Evolutionary conservation across 805 yeast species (phyloP).

Genomic region (Scheffersomyces ergatensis): DNA sequence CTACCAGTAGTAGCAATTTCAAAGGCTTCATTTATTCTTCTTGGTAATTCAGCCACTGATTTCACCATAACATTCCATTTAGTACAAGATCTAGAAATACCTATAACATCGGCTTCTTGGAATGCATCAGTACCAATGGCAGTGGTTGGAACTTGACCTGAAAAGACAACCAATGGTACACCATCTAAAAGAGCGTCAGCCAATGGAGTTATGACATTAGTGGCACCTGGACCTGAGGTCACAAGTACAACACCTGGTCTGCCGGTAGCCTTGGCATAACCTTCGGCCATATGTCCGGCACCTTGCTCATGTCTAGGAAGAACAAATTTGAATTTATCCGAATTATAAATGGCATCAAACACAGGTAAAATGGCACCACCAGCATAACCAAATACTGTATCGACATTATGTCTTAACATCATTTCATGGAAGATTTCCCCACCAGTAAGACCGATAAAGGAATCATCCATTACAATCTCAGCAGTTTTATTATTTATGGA

Average conservation of each 20-base stretch:
- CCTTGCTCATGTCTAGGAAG: constrained; percentile 98
- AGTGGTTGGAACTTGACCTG: constrained; percentile 95
- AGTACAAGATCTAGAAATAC: constrained; percentile 95
- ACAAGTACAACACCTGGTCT: constrained; percentile 97
- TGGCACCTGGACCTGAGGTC: constrained; percentile 99
- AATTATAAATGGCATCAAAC: constrained; percentile 93
- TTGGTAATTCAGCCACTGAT: constrained; percentile 88
- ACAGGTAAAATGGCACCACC: constrained; percentile 99
- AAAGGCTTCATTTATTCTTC: constrained; percentile 95
- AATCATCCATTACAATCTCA: constrained; percentile 59
- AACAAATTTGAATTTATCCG: constrained; percentile 83
- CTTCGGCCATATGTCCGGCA: constrained; percentile 99
- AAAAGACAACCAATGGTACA: constrained; percentile 92
- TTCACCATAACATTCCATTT: constrained; percentile 99
- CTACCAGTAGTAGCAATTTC: constrained; percentile 95
- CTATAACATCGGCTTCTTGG: constrained; percentile 98
- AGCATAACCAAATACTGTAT: constrained; percentile 95
- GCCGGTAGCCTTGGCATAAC: constrained; percentile 93
- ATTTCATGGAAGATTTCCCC: constrained; percentile 98
- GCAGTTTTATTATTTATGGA: constrained; percentile 5
- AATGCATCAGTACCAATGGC: constrained; percentile 98
- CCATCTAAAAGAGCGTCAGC: constrained; percentile 98
- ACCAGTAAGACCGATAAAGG: constrained; percentile 94
- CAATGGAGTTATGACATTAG: constrained; percentile 97
- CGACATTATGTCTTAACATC: constrained; percentile 96